Conservation (phyloP, 345 rosid genomes). For the Aethionema arabicum region DNA sequence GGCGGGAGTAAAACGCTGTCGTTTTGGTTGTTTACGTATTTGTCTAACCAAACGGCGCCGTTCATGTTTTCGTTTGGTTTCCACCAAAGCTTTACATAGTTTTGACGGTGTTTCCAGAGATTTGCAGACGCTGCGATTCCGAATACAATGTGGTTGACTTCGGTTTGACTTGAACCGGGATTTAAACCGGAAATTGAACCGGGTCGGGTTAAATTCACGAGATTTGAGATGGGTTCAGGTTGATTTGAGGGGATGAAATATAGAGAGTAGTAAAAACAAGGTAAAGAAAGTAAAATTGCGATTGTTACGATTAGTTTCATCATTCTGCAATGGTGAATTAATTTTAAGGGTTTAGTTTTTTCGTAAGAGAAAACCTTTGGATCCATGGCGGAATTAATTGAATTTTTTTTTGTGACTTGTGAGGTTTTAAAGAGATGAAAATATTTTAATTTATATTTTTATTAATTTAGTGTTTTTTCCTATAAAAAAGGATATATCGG, state of each 20-base stretch:
- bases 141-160: slow-evolving; percentile 56
- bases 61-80: slow-evolving; percentile 46
- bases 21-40: slow-evolving; percentile 23
- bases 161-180: slow-evolving; percentile 27
- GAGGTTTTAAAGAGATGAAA: background rate
- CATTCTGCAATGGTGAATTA: slow-evolving; percentile 8
- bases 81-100: slow-evolving; percentile 81
- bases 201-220: slow-evolving; percentile 17
- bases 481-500: no score
- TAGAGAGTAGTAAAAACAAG: slow-evolving; percentile 27
- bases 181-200: slow-evolving; percentile 8
- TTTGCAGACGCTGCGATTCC: slow-evolving; percentile 72
- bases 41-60: slow-evolving; percentile 76
- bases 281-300: slow-evolving; percentile 20
- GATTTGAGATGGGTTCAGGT: slow-evolving; percentile 11
- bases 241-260: slow-evolving; percentile 6
- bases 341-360: slow-evolving; percentile 24
- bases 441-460: background rate
- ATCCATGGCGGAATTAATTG: slow-evolving; percentile 24
- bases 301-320: slow-evolving; percentile 25
- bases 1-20: slow-evolving; percentile 42
- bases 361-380: slow-evolving; percentile 9
- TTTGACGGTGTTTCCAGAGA: slow-evolving; percentile 59
- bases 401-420: background rate
- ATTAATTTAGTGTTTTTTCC: background rate